A percentile compares a stretch with the other conserved stretches of the same genome.
phyloP scores from a whole-genome alignment of 176 grass and related monocot genomes.

The Rhynchospora tenuis region DNA sequence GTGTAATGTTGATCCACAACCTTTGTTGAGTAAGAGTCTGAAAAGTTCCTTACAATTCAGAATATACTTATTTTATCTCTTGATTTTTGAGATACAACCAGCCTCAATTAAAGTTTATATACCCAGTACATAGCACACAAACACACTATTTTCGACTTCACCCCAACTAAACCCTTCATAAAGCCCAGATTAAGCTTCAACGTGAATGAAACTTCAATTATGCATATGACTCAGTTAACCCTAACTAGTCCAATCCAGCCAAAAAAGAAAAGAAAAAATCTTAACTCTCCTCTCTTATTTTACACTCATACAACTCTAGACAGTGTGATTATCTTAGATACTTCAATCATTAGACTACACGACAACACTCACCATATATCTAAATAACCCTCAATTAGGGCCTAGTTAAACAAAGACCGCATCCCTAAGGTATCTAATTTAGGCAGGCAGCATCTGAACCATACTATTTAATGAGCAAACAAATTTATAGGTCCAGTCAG shows the following conservation, averaged over 20 bases:
- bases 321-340: background rate
- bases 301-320: background rate
- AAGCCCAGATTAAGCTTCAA: background rate
- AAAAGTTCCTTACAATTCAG: background rate
- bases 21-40: background rate
- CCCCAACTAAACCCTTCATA: background rate
- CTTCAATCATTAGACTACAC: background rate
- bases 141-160: background rate
- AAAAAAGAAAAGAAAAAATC: background rate
- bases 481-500: background rate
- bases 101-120: background rate
- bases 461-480: background rate
- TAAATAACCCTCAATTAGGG: background rate
- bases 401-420: background rate
- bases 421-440: background rate
- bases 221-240: background rate
- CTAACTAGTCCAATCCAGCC: background rate
- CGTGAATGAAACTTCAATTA: background rate
- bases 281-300: background rate
- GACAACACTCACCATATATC: background rate
- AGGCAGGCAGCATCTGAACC: background rate
- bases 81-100: background rate
- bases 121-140: background rate
- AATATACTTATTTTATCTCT: background rate
- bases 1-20: background rate